These are phyloP conservation scores for Pseudogymnoascus sp. DNA, from an alignment of 2,329 filamentous ascomycete genomes.

Conservation along the genomic window DNA sequence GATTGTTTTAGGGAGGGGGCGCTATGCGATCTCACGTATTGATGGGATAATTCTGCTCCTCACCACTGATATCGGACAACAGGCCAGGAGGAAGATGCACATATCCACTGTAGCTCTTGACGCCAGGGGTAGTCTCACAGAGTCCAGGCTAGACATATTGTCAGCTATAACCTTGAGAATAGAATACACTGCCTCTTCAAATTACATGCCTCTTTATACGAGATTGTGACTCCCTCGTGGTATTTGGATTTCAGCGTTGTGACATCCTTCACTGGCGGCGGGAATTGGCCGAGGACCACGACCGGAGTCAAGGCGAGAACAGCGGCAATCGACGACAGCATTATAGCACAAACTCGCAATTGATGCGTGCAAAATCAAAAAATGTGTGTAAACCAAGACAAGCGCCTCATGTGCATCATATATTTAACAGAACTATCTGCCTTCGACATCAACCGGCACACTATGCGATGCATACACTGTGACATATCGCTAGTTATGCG, in stretches of 20 bases:
- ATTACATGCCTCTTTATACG: slow-evolving; percentile 14
- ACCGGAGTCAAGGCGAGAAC: neutral
- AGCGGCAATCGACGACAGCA: neutral
- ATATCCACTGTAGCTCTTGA: slow-evolving; percentile 15
- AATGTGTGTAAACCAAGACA: neutral
- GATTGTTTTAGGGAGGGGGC: too few species aligned
- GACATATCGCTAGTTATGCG: neutral
- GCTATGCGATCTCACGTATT: slow-evolving; percentile 13
- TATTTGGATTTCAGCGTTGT: slow-evolving; percentile 14
- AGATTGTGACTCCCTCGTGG: slow-evolving; percentile 15
- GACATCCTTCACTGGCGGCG: slow-evolving; percentile 12
- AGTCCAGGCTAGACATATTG: slow-evolving; percentile 10
- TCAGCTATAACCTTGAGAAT: neutral
- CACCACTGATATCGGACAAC: slow-evolving; percentile 10
- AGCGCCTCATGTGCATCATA: neutral
- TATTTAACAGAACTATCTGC: neutral
- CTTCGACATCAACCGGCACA: neutral
- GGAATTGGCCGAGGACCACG: slow-evolving; percentile 9
- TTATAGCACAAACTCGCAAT: neutral
- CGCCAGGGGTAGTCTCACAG: slow-evolving; percentile 16
- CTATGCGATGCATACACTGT: neutral
- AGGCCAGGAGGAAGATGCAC: slow-evolving; percentile 14
- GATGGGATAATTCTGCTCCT: slow-evolving; percentile 12
- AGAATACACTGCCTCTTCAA: neutral
- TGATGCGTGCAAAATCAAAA: neutral